These are phyloP conservation scores for Brachypodium distachyon DNA, from an alignment of 202 grass and related monocot genomes.

Conservation along the genomic window DNA sequence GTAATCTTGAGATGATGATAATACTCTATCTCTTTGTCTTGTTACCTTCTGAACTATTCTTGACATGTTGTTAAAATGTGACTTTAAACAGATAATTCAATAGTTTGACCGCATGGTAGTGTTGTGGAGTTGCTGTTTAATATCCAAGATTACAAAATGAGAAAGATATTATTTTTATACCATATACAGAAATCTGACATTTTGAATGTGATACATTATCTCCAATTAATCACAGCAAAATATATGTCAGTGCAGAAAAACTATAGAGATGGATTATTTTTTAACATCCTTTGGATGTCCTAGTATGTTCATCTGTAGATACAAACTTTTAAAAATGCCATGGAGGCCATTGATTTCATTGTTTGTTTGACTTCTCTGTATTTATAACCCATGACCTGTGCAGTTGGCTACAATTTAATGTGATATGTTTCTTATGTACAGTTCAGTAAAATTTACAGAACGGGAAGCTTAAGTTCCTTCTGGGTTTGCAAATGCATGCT, in stretches of 20 bases:
- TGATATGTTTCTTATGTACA: not conserved
- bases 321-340: conserved; percentile 7
- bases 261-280: not conserved
- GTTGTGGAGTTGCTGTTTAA: not conserved
- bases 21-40: not conserved
- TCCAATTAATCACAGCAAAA: not conserved
- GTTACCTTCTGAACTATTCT: conserved; percentile 6
- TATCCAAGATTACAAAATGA: not conserved
- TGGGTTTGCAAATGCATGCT: conserved; percentile 13
- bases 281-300: not conserved
- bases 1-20: not conserved
- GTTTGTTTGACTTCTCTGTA: not conserved
- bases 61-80: not conserved
- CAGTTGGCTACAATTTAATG: not conserved
- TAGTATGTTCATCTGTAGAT: not conserved
- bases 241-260: not conserved
- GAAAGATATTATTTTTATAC: not conserved
- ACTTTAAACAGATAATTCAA: not conserved
- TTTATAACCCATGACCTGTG: conserved; percentile 9
- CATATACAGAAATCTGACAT: not conserved
- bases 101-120: not conserved
- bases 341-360: not conserved
- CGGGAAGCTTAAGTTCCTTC: not conserved
- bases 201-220: not conserved
- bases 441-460: not conserved